phyloP scores from a whole-genome alignment of 768 basidiomycete genomes.

The Flagelloscypha sp. region DNA sequence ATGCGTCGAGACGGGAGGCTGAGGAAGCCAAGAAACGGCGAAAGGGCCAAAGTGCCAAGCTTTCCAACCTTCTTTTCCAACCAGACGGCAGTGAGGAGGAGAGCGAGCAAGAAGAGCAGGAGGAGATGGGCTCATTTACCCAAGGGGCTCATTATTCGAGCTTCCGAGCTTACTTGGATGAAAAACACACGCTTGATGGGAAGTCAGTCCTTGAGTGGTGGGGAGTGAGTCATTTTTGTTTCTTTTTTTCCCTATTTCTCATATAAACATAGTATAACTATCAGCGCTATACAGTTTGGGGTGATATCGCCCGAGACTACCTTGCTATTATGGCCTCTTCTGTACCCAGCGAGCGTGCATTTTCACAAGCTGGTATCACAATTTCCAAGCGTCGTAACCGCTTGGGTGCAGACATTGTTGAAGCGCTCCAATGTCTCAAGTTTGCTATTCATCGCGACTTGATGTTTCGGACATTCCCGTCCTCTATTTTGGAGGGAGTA shows the following conservation, averaged over 20 bases:
- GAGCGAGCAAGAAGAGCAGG: neutral
- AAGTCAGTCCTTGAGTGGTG: conserved; percentile 16
- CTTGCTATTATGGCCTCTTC: conserved; percentile 21
- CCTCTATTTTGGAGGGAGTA: too few species aligned
- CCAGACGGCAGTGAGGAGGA: neutral
- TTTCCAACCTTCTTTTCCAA: neutral
- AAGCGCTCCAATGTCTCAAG: conserved; percentile 18
- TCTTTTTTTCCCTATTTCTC: neutral
- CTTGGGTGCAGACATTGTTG: conserved; percentile 17
- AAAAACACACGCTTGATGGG: conserved; percentile 2
- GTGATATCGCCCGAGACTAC: conserved; percentile 18
- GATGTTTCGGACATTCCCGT: too few species aligned
- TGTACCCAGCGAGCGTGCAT: conserved; percentile 23
- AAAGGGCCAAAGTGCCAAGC: too few species aligned
- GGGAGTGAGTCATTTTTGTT: conserved; percentile 13
- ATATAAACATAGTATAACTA: conserved; percentile 12
- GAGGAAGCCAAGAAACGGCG: too few species aligned
- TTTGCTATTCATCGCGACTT: conserved; percentile 11
- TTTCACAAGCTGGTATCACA: conserved; percentile 16
- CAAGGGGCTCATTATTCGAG: neutral
- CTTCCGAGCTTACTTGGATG: conserved; percentile 4
- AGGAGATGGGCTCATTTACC: neutral
- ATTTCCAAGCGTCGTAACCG: conserved; percentile 15
- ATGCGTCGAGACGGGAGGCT: neutral
- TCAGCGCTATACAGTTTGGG: conserved; percentile 18